Percentiles rank a stretch among this genome's conserved stretches.
Conservation (phyloP, 164 flowering plant species). For the Litsea cubeba region DNA sequence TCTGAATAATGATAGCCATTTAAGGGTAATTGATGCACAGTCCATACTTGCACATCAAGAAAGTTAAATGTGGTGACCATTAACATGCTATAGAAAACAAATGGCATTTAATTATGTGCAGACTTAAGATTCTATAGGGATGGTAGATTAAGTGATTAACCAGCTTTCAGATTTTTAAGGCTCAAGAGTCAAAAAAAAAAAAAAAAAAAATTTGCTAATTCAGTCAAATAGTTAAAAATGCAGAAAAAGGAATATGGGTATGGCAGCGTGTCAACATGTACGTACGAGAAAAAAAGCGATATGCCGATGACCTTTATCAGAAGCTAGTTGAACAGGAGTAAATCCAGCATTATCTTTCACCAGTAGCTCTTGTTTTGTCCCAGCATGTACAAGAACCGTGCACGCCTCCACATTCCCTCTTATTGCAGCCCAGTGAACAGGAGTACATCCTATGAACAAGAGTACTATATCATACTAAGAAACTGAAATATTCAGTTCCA, state of each 20-base stretch:
- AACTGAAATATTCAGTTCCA: background rate
- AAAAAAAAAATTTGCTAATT: no score
- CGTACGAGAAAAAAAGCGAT: slow-evolving; percentile 82
- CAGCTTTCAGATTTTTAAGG: background rate
- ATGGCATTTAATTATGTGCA: background rate
- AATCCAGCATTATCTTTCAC: slow-evolving; percentile 84
- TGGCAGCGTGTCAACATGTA: slow-evolving; percentile 21
- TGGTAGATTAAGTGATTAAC: background rate
- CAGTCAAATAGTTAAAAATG: background rate
- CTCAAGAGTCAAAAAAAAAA: no score
- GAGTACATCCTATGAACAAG: slow-evolving; percentile 73
- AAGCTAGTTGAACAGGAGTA: slow-evolving; percentile 80
- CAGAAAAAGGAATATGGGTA: background rate
- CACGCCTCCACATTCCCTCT: slow-evolving; percentile 83
- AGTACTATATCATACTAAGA: background rate
- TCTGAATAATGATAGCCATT: no score
- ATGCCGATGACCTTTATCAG: slow-evolving; percentile 94
- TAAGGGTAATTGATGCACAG: no score
- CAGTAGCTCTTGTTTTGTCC: slow-evolving; percentile 62
- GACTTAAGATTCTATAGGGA: background rate
- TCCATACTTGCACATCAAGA: background rate
- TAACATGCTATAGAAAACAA: background rate
- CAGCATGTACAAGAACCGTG: slow-evolving; percentile 82
- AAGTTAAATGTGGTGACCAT: background rate
- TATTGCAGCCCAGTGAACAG: slow-evolving; percentile 93